Evolutionary conservation across 805 yeast species (phyloP), one percentile per base, ranked within the genome.

Genomic region (Ogataea populi-albae): DNA sequence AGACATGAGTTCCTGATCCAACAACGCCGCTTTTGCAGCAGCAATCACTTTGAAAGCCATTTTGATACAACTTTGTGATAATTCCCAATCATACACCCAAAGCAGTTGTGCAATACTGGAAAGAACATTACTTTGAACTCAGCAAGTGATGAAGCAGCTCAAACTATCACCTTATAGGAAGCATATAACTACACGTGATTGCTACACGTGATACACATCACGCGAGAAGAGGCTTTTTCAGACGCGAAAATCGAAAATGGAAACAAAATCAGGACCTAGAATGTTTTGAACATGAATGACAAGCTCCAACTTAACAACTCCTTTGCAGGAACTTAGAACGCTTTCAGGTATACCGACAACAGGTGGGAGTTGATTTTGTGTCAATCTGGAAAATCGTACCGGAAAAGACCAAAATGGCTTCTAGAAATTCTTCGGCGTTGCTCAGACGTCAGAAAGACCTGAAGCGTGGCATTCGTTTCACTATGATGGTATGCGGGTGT

Each of bases 1-100:
- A 1, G 93, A 79, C 97, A 93, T 91, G 40, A 91, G 69, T 52
- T 89, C 96, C 43, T 73, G 70, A 52, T 91, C 98, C 18, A 91
- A 71, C 26, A 74, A 74, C 0, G 91, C 81, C 0, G 98, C 98
- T 1, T 75, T 64, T 29, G 67, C 64, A 0, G 78, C 68, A 1
- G 72, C 62, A 1, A 75, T 59, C 3, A 66, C 65, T 56, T 66
- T 67, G 42, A 68, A 57, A 17, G 54, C 38, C 54, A 53, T 58
- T 26, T 10, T 32, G 18, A 16, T 14, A 11, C 10, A 16, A 28
- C 25, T 33, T n/a, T n/a, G n/a, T n/a, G n/a, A n/a, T n/a, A n/a
- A n/a, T n/a, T n/a, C n/a, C n/a, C n/a, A n/a, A n/a, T n/a, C n/a
- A n/a, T n/a, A n/a, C n/a, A n/a, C n/a, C n/a, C n/a, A n/a, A n/a